These are phyloP conservation scores for Boletus speciosus DNA, from an alignment of 768 basidiomycete species.

Conservation along the genomic window DNA sequence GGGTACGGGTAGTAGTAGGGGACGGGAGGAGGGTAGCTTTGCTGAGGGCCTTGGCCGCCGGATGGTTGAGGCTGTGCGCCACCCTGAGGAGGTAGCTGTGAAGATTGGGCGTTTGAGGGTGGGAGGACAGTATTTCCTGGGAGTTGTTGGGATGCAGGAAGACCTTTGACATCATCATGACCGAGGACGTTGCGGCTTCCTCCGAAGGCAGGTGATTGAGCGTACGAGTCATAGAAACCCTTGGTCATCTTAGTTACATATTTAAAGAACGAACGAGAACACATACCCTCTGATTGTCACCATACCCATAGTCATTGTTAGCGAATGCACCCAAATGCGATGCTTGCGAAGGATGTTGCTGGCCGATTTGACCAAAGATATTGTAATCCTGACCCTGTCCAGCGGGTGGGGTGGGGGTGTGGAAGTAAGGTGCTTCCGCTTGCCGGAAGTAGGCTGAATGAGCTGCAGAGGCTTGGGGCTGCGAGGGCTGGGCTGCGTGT, in stretches of 20 bases:
- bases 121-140: slow-evolving; percentile 48
- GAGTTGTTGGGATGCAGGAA: slow-evolving; percentile 58
- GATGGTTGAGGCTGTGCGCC: slow-evolving; percentile 54
- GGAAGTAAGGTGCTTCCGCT: slow-evolving; percentile 69
- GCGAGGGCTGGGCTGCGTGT: slow-evolving; percentile 37
- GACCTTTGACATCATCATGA: slow-evolving; percentile 75
- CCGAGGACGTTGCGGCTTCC: slow-evolving; percentile 56
- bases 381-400: slow-evolving; percentile 58
- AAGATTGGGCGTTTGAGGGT: slow-evolving; percentile 49
- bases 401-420: slow-evolving; percentile 73
- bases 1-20: slow-evolving; percentile 66
- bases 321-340: slow-evolving; percentile 54
- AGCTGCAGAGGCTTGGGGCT: slow-evolving; percentile 52
- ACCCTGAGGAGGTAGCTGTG: slow-evolving; percentile 49
- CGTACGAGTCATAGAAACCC: slow-evolving; percentile 78
- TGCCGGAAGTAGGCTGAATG: slow-evolving; percentile 69
- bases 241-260: slow-evolving; percentile 29
- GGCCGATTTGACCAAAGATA: slow-evolving; percentile 62
- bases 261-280: not conserved
- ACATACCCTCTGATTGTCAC: slow-evolving; percentile 63
- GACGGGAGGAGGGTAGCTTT: slow-evolving; percentile 59
- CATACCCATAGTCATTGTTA: slow-evolving; percentile 65
- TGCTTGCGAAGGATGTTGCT: slow-evolving; percentile 52
- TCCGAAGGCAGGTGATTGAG: slow-evolving; percentile 60
- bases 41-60: slow-evolving; percentile 62